These are phyloP conservation scores for Blastobotrys mokoenaii DNA, from an alignment of 805 yeast genomes.

Conservation along the genomic window DNA sequence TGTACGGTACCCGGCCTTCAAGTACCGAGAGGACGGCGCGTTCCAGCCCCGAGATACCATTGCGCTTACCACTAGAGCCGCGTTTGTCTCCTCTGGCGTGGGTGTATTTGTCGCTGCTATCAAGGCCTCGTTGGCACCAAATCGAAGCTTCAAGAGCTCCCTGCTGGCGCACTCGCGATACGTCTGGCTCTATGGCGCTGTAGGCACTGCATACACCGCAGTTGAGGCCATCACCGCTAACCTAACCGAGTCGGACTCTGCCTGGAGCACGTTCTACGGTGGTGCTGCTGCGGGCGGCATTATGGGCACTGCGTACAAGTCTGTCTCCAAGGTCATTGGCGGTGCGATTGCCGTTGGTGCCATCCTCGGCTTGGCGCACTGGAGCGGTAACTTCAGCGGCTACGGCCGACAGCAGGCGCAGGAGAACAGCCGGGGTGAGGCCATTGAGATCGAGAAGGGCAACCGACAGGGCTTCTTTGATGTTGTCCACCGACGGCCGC, in stretches of 20 bases:
- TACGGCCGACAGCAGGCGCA: slow-evolving; percentile 24
- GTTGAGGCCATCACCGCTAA: slow-evolving; percentile 43
- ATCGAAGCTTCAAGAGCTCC: slow-evolving; percentile 25
- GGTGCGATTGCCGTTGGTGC: slow-evolving; percentile 37
- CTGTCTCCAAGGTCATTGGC: slow-evolving; percentile 37
- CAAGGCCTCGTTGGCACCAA: slow-evolving; percentile 24
- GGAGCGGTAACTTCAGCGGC: slow-evolving; percentile 21
- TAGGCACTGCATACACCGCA: slow-evolving; percentile 40
- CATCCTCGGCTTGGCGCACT: slow-evolving; percentile 34
- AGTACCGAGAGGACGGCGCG: slow-evolving; percentile 24
- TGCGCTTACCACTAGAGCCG: slow-evolving; percentile 40
- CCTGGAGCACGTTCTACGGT: slow-evolving; percentile 46
- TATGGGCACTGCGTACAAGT: slow-evolving; percentile 26
- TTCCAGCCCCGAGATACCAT: slow-evolving; percentile 52
- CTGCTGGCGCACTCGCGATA: slow-evolving; percentile 21
- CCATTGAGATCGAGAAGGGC: slow-evolving; percentile 30
- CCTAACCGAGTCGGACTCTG: slow-evolving; percentile 54
- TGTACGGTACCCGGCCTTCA: slow-evolving; percentile 4
- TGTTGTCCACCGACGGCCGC: slow-evolving; percentile 68
- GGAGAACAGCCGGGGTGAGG: slow-evolving; percentile 24
- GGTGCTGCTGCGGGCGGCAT: slow-evolving; percentile 41
- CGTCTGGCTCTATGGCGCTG: slow-evolving; percentile 25
- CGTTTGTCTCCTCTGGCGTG: slow-evolving; percentile 36
- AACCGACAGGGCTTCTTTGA: slow-evolving; percentile 65
- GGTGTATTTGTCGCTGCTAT: slow-evolving; percentile 43